phyloP scores from a whole-genome alignment of 257 asterid species.

The Scutellaria galericulata region DNA sequence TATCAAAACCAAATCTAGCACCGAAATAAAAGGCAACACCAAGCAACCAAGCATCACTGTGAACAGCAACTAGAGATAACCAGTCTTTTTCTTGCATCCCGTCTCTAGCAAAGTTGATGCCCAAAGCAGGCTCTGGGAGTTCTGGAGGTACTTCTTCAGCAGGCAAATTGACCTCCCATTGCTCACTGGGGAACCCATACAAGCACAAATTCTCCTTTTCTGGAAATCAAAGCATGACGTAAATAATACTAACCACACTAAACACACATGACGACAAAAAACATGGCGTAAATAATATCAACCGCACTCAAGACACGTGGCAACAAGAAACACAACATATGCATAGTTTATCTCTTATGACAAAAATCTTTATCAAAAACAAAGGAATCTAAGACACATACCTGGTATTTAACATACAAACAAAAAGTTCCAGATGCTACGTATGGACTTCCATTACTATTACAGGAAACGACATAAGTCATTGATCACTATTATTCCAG shows the following conservation, averaged over 20 bases:
- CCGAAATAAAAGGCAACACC: constrained; percentile 62
- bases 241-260: constrained; percentile 20
- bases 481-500: not conserved
- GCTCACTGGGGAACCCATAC: constrained; percentile 62
- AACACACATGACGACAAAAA: constrained; percentile 22
- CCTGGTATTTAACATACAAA: constrained; percentile 5
- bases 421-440: constrained; percentile 3
- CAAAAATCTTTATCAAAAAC: constrained; percentile 6
- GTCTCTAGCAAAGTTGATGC: constrained; percentile 71
- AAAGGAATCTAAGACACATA: not conserved
- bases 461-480: constrained; percentile 11
- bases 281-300: constrained; percentile 10
- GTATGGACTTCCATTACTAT: not conserved
- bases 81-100: constrained; percentile 71
- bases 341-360: not conserved
- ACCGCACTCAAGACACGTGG: constrained; percentile 12
- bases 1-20: constrained; percentile 65
- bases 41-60: constrained; percentile 73
- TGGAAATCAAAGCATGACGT: constrained; percentile 36
- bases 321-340: constrained; percentile 16
- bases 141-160: constrained; percentile 73
- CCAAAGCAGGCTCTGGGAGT: constrained; percentile 73
- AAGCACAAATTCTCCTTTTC: constrained; percentile 71
- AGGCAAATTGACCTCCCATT: constrained; percentile 71
- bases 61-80: constrained; percentile 66